Percentiles rank a stretch among this genome's conserved stretches.
Evolutionary conservation across 2,329 filamentous ascomycete genomes (phyloP).

Genomic region (Pseudocercospora fuligena): DNA sequence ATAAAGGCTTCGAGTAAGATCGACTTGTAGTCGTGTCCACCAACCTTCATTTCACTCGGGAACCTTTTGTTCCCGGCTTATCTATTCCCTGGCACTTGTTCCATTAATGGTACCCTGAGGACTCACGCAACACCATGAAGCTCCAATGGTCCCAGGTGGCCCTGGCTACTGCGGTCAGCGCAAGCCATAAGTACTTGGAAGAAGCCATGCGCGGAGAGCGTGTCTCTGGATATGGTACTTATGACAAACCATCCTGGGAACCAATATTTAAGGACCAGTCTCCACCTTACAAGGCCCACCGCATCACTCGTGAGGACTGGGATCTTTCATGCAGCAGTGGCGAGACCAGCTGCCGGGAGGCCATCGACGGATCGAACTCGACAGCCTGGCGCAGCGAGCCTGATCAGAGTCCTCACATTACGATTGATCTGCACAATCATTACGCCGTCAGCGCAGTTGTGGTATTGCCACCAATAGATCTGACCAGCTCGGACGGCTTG

Average conservation of each 20-base stretch:
- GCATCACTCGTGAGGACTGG: conserved; percentile 14
- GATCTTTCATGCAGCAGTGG: conserved; percentile 15
- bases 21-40: conserved; percentile 8
- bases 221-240: conserved; percentile 16
- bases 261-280: conserved; percentile 10
- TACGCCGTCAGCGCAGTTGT: conserved; percentile 11
- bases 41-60: conserved; percentile 13
- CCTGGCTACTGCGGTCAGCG: conserved; percentile 13
- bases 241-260: conserved; percentile 15
- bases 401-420: conserved; percentile 12
- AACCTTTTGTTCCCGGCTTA: conserved; percentile 12
- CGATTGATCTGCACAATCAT: conserved; percentile 13
- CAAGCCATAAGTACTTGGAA: conserved; percentile 15
- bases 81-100: conserved; percentile 6
- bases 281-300: conserved; percentile 14
- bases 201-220: conserved; percentile 15
- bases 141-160: conserved; percentile 12
- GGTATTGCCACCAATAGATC: conserved; percentile 13
- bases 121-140: conserved; percentile 13
- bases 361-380: conserved; percentile 12
- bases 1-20: conserved; percentile 13
- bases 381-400: conserved; percentile 14
- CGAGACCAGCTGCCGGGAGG: conserved; percentile 14
- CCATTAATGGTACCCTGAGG: conserved; percentile 6
- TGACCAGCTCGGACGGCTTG: conserved; percentile 14